Evolutionary conservation across 192 early-diverging fungal species (phyloP).

Genomic region (Gorgonomyces haynaldii): DNA sequence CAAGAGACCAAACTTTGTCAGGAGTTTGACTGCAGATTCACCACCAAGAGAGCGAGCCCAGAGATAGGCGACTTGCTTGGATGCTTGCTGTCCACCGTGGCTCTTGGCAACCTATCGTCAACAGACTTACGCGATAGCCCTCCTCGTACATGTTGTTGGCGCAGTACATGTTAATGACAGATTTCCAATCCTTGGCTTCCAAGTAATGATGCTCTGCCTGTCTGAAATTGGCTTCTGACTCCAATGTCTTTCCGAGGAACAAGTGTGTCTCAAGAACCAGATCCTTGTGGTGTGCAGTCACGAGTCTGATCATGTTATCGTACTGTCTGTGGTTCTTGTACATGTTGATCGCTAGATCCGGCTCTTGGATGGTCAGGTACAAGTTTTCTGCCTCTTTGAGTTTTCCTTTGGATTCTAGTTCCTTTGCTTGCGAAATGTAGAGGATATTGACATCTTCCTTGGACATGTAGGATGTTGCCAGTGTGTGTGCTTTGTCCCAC

Average conservation of each 20-base stretch:
- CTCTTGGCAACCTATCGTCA: conserved; percentile 40
- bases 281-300: conserved; percentile 51
- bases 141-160: conserved; percentile 53
- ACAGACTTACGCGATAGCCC: conserved; percentile 38
- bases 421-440: conserved; percentile 49
- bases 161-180: conserved; percentile 59
- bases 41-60: conserved; percentile 55
- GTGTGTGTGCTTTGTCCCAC: conserved; percentile 51
- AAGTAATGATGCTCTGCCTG: conserved; percentile 52
- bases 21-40: conserved; percentile 51
- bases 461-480: conserved; percentile 49
- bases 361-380: conserved; percentile 48
- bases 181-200: conserved; percentile 52
- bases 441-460: conserved; percentile 42
- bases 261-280: conserved; percentile 47
- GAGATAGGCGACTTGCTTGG: conserved; percentile 56
- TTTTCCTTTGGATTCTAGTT: conserved; percentile 47
- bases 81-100: conserved; percentile 39
- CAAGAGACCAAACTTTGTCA: conserved; percentile 45
- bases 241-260: conserved; percentile 48
- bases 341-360: conserved; percentile 59
- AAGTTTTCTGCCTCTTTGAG: conserved; percentile 53
- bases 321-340: conserved; percentile 59
- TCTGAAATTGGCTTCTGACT: conserved; percentile 49
- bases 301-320: conserved; percentile 54